Percentiles rank a stretch among this genome's conserved stretches.
Evolutionary conservation across 148 eudicot genomes (phyloP).

Genomic region (Heliosperma pusillum): DNA sequence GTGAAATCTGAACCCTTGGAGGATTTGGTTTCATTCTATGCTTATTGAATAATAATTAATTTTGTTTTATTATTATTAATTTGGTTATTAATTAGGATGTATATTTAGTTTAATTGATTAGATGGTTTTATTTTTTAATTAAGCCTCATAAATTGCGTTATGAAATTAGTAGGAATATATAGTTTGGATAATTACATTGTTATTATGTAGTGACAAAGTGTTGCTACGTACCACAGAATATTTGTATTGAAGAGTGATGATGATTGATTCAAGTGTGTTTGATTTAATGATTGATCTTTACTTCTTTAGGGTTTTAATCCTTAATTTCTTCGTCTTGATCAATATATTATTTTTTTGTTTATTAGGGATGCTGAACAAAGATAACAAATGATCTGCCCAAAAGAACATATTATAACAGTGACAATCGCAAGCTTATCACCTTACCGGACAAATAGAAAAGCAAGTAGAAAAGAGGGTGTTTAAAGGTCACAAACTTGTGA

Average conservation of each 20-base stretch:
- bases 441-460: no score
- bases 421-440: no score
- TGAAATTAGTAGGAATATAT: no score
- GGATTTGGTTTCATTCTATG: slow-evolving; percentile 32
- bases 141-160: slow-evolving; percentile 7
- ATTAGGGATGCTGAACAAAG: no score
- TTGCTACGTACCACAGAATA: neutral
- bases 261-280: neutral
- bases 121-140: neutral
- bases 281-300: no score
- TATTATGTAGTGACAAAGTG: neutral
- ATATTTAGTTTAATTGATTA: slow-evolving; percentile 4
- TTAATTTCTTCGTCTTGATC: no score
- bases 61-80: neutral
- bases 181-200: neutral
- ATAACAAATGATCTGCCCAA: no score
- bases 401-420: no score
- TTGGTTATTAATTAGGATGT: slow-evolving; percentile 15
- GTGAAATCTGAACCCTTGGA: slow-evolving; percentile 25
- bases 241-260: neutral
- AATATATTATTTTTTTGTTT: no score
- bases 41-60: slow-evolving; percentile 27
- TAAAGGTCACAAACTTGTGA: no score
- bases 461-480: no score
- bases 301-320: no score